A percentile compares a stretch with the other conserved stretches of the same genome.
Evolutionary conservation across 129 eudicot genomes (phyloP).

Genomic region (Silybum marianum): DNA sequence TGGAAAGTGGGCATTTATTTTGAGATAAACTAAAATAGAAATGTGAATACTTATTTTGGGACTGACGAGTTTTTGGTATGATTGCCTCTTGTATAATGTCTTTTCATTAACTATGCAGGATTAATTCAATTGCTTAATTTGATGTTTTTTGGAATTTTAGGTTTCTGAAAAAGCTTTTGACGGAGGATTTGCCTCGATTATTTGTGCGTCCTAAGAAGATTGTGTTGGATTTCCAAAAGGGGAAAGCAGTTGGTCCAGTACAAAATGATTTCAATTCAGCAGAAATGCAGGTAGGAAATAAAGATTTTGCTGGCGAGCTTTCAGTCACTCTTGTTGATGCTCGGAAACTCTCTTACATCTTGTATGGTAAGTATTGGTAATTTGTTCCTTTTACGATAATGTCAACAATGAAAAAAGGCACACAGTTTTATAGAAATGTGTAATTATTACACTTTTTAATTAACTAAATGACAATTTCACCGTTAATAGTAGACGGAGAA

Average conservation of each 20-base stretch:
- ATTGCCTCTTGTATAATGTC: background rate
- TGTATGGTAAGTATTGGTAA: slow-evolving; percentile 45
- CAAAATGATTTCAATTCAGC: slow-evolving; percentile 49
- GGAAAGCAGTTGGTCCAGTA: slow-evolving; percentile 79
- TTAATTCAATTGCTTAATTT: slow-evolving; percentile 7
- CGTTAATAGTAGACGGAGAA: background rate
- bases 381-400: background rate
- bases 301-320: slow-evolving; percentile 80
- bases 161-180: slow-evolving; percentile 87
- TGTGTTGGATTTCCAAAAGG: slow-evolving; percentile 85
- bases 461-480: background rate
- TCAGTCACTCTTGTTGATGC: slow-evolving; percentile 98
- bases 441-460: background rate
- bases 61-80: background rate
- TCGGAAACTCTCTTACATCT: slow-evolving; percentile 66
- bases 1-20: background rate
- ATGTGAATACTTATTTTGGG: background rate
- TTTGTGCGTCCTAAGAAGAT: slow-evolving; percentile 94
- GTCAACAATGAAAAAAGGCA: background rate
- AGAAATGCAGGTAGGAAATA: slow-evolving; percentile 78
- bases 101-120: background rate
- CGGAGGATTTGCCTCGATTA: slow-evolving; percentile 82
- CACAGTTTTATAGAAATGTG: background rate
- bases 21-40: background rate
- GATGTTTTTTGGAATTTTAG: slow-evolving; percentile 37